Evolutionary conservation across 352 stramenopile species (phyloP).

Genomic region (Phytophthora sojae): DNA sequence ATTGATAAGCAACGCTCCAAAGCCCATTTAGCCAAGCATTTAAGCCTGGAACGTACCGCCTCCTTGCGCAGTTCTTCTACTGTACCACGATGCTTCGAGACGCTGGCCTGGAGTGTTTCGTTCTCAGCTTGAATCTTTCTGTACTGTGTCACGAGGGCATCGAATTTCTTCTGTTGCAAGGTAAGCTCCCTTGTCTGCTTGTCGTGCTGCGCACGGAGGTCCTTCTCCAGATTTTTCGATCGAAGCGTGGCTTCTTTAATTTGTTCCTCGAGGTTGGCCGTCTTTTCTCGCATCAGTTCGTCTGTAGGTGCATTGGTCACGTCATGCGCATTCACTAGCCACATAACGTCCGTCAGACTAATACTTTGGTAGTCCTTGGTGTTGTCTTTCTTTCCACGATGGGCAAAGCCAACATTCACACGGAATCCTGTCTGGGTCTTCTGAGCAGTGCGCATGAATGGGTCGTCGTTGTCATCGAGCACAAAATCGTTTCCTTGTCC

Average conservation of each 20-base stretch:
- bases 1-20: not conserved
- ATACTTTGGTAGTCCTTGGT: conserved; percentile 92
- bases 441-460: conserved; percentile 86
- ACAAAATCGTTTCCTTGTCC: conserved; percentile 44
- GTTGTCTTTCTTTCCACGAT: conserved; percentile 86
- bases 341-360: conserved; percentile 81
- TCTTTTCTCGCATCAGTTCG: conserved; percentile 89
- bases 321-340: conserved; percentile 86
- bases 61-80: conserved; percentile 86
- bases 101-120: conserved; percentile 75
- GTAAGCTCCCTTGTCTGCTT: conserved; percentile 78
- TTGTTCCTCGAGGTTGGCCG: conserved; percentile 87
- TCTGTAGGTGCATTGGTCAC: conserved; percentile 76
- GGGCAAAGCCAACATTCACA: conserved; percentile 87
- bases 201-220: conserved; percentile 77
- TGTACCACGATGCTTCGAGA: conserved; percentile 62
- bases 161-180: conserved; percentile 83
- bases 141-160: conserved; percentile 81
- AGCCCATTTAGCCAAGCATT: not conserved
- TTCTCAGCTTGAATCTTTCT: conserved; percentile 87
- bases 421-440: conserved; percentile 89
- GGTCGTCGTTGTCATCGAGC: conserved; percentile 79
- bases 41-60: conserved; percentile 54
- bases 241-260: conserved; percentile 86
- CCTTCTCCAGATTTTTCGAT: conserved; percentile 74